Conservation (phyloP, 176 grass and related monocot species). For the Hsuehochloa calcarea region DNA sequence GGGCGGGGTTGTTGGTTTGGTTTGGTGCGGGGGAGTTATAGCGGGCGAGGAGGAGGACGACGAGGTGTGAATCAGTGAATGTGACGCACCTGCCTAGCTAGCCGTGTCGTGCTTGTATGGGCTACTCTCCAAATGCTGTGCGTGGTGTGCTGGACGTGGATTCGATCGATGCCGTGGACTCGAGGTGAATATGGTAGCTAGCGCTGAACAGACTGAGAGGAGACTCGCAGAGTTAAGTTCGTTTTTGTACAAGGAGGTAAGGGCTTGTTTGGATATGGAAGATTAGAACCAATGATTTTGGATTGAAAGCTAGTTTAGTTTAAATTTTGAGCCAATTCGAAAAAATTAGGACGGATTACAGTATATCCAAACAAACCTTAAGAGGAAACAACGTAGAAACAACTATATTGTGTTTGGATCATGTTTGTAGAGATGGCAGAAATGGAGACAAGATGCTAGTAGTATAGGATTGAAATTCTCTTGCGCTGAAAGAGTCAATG, state of each 20-base stretch:
- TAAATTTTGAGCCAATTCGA: too few relatives aligned
- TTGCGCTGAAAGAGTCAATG: too few relatives aligned
- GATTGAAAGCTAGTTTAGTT: too few relatives aligned
- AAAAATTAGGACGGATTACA: too few relatives aligned
- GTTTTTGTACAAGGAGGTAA: not conserved
- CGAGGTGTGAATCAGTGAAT: not conserved
- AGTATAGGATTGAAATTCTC: too few relatives aligned
- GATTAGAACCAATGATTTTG: too few relatives aligned
- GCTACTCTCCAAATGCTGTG: not conserved
- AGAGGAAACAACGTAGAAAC: too few relatives aligned
- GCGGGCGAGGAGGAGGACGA: not conserved
- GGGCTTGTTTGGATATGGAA: too few relatives aligned
- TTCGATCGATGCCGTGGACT: not conserved
- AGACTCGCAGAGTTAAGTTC: not conserved
- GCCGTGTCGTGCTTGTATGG: not conserved
- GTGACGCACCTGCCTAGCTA: not conserved
- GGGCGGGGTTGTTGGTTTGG: not conserved
- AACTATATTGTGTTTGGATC: not conserved
- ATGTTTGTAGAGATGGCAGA: not conserved
- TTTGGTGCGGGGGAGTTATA: slow-evolving; percentile 13
- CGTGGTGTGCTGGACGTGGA: not conserved
- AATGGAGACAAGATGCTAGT: not conserved
- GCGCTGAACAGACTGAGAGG: not conserved
- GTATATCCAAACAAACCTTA: too few relatives aligned
- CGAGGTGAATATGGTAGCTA: not conserved